Evolutionary conservation across 2,329 filamentous ascomycete genomes (phyloP), one percentile per base, ranked within the genome.

Genomic region (Diaporthe ilicicola): DNA sequence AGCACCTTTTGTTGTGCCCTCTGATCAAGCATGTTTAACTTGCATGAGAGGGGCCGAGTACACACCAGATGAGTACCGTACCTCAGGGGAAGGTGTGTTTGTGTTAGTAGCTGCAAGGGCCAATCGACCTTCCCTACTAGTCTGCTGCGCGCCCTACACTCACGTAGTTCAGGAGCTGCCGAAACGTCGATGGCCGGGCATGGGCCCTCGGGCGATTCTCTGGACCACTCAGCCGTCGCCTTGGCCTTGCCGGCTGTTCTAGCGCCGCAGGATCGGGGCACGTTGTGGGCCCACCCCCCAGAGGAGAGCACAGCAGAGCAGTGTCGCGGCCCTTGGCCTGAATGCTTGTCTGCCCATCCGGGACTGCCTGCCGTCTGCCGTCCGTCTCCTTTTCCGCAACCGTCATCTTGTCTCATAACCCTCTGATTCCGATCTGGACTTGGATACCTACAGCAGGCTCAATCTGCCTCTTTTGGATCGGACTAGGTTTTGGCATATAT

Each of bases 351-450:
- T 64, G 59, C 37, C 44, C 44, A 64, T 29, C 59, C 27, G 29
- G 44, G 13, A 61, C n/a, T 64, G 59, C 59, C 59, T 64, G 59
- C 59, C 59, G 59, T 62, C 27, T 19, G 44, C 59, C 59, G 59
- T 62, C 27, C 27, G 42, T 15, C 44, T 37, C 48, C 59, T 44
- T 68, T 68, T 68, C 53, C 53, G 66, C 53, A 68, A 68, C 66
- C 66, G 53, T 59, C 42, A 59, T 50, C 24, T 17, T 54, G 50
- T 68, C 34, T 50, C 50, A 62, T n/a, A 46, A 29, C 53, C 15
- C n/a, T 39, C 42, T 29, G 32, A 34, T 56, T 50, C 19, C 39
- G 44, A 44, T 15, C 53, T 48, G 19, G 8, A n/a, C 17, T 34
- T 59, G 7, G 10, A 46, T 55, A 42, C 13, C 53, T 24, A 51